Evolutionary conservation across 2,329 filamentous ascomycete species (phyloP).

Genomic region (Huntiella bhutanensis): DNA sequence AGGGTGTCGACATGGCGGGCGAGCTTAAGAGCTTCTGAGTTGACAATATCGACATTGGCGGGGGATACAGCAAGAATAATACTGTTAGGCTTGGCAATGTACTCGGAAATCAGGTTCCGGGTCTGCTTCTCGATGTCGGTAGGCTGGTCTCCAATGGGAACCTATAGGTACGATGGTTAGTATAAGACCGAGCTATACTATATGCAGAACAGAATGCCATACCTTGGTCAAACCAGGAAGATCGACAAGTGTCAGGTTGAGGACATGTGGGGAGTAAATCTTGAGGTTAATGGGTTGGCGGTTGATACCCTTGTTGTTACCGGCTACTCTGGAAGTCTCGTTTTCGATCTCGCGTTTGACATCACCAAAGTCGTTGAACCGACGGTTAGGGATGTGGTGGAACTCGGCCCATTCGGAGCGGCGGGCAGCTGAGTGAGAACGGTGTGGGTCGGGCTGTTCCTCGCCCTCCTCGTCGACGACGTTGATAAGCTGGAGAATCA

Average conservation of each 20-base stretch:
- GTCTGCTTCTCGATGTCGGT: slow-evolving; percentile 98
- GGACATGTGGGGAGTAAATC: slow-evolving; percentile 90
- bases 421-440: slow-evolving; percentile 50
- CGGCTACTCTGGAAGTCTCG: slow-evolving; percentile 78
- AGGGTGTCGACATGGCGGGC: slow-evolving; percentile 92
- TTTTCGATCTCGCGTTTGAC: slow-evolving; percentile 95
- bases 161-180: slow-evolving; percentile 26
- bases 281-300: slow-evolving; percentile 95
- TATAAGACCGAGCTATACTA: slow-evolving; percentile 6
- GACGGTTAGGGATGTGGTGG: slow-evolving; percentile 76
- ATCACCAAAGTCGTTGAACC: slow-evolving; percentile 77
- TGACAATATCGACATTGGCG: slow-evolving; percentile 94
- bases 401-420: slow-evolving; percentile 80
- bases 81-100: slow-evolving; percentile 97
- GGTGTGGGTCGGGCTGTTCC: slow-evolving; percentile 53
- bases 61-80: slow-evolving; percentile 93
- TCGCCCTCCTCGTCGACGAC: slow-evolving; percentile 59
- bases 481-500: slow-evolving; percentile 97
- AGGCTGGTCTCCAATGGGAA: slow-evolving; percentile 93
- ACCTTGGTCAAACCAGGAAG: slow-evolving; percentile 90
- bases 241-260: slow-evolving; percentile 92
- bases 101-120: slow-evolving; percentile 86
- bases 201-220: slow-evolving; percentile 12
- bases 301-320: slow-evolving; percentile 97
- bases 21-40: slow-evolving; percentile 92